Conservation (phyloP, 441 rosid species). For the Oxalis stricta region DNA sequence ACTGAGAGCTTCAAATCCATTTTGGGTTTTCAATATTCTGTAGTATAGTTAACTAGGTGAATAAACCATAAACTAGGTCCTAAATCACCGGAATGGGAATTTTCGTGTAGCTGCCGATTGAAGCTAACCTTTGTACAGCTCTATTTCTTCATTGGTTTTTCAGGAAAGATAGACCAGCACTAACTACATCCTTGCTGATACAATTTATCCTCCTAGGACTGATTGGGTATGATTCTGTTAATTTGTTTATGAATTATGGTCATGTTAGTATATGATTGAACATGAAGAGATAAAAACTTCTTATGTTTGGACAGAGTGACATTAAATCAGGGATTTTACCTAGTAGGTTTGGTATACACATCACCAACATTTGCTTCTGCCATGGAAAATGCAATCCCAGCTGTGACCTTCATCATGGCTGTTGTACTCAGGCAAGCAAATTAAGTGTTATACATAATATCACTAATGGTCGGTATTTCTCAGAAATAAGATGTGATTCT, state of each 20-base stretch:
- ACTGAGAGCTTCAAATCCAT: not conserved
- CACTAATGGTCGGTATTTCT: too few species aligned
- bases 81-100: too few species aligned
- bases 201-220: constrained; percentile 73
- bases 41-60: too few species aligned
- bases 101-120: too few species aligned
- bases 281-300: not conserved
- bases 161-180: constrained; percentile 60
- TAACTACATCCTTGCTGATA: constrained; percentile 30
- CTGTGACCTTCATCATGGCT: constrained; percentile 76
- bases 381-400: constrained; percentile 75
- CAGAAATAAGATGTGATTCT: not conserved
- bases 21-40: too few species aligned
- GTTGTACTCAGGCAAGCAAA: constrained; percentile 34
- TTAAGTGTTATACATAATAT: too few species aligned
- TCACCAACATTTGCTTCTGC: constrained; percentile 83
- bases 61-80: too few species aligned
- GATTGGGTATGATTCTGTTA: constrained; percentile 52
- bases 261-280: not conserved
- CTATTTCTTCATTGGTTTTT: constrained; percentile 2
- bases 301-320: constrained; percentile 35
- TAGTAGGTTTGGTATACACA: constrained; percentile 68
- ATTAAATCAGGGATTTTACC: constrained; percentile 61
- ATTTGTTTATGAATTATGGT: too few species aligned
- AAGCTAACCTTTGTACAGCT: not conserved